phyloP scores from a whole-genome alignment of 805 yeast species.

The Metschnikowia noctiluminum region DNA sequence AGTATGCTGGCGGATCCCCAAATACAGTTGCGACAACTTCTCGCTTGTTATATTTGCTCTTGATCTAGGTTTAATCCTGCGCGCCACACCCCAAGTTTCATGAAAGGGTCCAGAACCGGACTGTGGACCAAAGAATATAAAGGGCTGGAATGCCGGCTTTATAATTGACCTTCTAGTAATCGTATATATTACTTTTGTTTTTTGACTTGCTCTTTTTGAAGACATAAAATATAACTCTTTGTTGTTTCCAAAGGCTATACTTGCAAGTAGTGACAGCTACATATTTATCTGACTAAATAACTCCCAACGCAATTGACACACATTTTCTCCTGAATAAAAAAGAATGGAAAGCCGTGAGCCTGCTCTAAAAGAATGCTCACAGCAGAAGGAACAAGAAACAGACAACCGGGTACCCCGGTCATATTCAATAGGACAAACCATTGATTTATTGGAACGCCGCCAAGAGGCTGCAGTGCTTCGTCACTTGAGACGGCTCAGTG shows the following conservation, averaged over 20 bases:
- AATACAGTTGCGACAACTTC: neutral
- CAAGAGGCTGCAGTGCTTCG: slow-evolving; percentile 72
- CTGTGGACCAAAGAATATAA: neutral
- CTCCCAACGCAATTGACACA: too few species aligned
- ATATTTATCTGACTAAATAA: too few species aligned
- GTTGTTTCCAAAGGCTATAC: too few species aligned
- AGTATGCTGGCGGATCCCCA: neutral
- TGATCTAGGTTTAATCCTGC: neutral
- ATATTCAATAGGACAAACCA: slow-evolving; percentile 38
- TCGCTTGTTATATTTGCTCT: neutral
- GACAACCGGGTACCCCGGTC: slow-evolving; percentile 1
- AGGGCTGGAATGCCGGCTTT: neutral
- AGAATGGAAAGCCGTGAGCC: neutral
- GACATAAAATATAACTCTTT: too few species aligned
- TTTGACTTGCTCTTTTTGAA: too few species aligned
- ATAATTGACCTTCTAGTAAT: too few species aligned
- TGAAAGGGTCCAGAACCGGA: neutral
- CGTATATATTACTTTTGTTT: too few species aligned
- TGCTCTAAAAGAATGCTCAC: neutral
- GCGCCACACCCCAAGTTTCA: neutral
- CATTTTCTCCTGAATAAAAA: too few species aligned
- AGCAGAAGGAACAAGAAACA: neutral
- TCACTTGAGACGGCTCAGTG: slow-evolving; percentile 61
- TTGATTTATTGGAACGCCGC: slow-evolving; percentile 65
- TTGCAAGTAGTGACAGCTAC: too few species aligned